These are phyloP conservation scores for Chrysochromulina tobinii DNA, from an alignment of 78 protist species.

Conservation along the genomic window DNA sequence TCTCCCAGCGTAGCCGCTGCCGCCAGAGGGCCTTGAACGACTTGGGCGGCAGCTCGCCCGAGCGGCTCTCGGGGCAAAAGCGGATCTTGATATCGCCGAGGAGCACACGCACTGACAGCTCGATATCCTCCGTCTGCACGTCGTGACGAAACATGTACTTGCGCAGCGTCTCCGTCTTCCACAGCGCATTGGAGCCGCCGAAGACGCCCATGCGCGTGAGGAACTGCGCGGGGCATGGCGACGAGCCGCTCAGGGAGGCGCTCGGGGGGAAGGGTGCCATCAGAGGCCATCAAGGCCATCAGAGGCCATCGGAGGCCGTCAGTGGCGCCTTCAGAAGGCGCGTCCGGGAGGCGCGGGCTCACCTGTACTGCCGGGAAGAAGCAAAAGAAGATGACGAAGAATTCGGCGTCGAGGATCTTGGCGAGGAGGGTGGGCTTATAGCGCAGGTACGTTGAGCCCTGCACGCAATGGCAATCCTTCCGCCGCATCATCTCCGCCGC, in stretches of 20 bases:
- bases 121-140: conserved; percentile 28
- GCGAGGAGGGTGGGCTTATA: background rate
- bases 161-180: background rate
- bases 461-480: background rate
- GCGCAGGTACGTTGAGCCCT: conserved; percentile 5
- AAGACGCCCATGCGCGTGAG: background rate
- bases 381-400: background rate
- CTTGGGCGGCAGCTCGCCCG: conserved; percentile 24
- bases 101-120: background rate
- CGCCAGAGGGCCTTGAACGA: background rate
- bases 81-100: background rate
- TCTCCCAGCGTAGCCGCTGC: conserved; percentile 28
- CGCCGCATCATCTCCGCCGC: background rate
- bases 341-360: too few relatives aligned
- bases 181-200: background rate
- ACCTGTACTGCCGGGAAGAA: background rate
- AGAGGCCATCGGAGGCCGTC: too few relatives aligned
- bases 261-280: too few relatives aligned
- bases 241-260: too few relatives aligned
- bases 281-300: too few relatives aligned
- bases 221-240: background rate
- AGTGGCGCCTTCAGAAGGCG: too few relatives aligned
- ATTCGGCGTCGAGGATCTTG: background rate
- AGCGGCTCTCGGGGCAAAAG: conserved; percentile 10
- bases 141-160: background rate